phyloP scores from a whole-genome alignment of 2,329 filamentous ascomycete genomes.

The Fusarium multiceps region DNA sequence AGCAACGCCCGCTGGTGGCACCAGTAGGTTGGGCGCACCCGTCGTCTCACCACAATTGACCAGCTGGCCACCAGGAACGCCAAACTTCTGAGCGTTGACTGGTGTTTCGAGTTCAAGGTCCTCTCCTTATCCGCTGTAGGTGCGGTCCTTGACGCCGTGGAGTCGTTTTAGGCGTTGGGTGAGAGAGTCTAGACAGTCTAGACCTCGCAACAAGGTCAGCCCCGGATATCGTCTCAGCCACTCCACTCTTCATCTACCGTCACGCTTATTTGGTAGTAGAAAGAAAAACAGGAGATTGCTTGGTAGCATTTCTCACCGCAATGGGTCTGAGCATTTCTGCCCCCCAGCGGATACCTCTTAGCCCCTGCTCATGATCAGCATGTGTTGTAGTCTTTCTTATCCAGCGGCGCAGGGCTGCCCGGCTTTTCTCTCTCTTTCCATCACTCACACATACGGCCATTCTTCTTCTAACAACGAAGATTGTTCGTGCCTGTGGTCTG shows the following conservation, averaged over 20 bases:
- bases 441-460: constrained; percentile 10
- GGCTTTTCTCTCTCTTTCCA: constrained; percentile 13
- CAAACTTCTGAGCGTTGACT: constrained; percentile 11
- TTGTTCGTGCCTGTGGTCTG: constrained; percentile 7
- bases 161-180: constrained; percentile 30
- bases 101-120: constrained; percentile 5
- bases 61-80: constrained; percentile 33
- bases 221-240: constrained; percentile 45
- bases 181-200: constrained; percentile 42
- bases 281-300: constrained; percentile 22
- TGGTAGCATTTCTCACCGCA: constrained; percentile 7
- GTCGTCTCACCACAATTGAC: constrained; percentile 41
- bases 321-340: constrained; percentile 18
- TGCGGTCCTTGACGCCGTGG: constrained; percentile 28
- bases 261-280: constrained; percentile 26
- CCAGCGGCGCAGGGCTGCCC: neutral
- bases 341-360: constrained; percentile 9
- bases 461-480: constrained; percentile 1
- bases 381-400: constrained; percentile 10
- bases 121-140: constrained; percentile 1
- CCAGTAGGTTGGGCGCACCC: constrained; percentile 28
- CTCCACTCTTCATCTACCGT: constrained; percentile 39
- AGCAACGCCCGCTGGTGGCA: constrained; percentile 38
- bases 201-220: constrained; percentile 41
- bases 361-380: constrained; percentile 34